Evolutionary conservation across 345 rosid species (phyloP).

Genomic region (Sonneratia alba): DNA sequence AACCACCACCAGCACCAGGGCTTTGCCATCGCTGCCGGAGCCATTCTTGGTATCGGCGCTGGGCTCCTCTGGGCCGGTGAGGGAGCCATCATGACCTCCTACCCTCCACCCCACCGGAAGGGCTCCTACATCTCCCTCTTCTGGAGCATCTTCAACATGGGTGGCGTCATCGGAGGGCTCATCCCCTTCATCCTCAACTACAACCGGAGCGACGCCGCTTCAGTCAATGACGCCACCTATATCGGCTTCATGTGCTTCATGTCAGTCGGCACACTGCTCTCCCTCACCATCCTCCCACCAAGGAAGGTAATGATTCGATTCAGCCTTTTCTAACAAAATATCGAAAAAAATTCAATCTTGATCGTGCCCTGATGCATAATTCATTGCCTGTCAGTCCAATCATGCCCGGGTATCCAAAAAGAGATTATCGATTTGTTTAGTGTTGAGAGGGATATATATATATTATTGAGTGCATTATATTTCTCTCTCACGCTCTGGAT

Average conservation of each 20-base stretch:
- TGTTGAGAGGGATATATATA: too few species aligned
- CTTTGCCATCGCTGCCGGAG: slow-evolving; percentile 49
- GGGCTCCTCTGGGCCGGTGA: slow-evolving; percentile 90
- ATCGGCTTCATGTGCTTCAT: slow-evolving; percentile 77
- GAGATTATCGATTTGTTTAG: too few species aligned
- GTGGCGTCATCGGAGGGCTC: slow-evolving; percentile 59
- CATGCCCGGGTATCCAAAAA: too few species aligned
- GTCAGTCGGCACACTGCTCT: slow-evolving; percentile 41
- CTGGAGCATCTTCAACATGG: slow-evolving; percentile 61
- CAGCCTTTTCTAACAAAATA: not conserved
- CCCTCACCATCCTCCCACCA: slow-evolving; percentile 39
- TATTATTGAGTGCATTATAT: too few species aligned
- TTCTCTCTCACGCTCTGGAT: too few species aligned
- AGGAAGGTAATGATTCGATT: slow-evolving; percentile 11
- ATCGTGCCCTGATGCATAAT: not conserved
- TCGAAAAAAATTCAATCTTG: not conserved
- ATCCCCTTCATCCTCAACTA: slow-evolving; percentile 52
- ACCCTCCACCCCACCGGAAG: slow-evolving; percentile 69
- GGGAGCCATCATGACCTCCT: slow-evolving; percentile 91
- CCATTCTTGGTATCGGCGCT: slow-evolving; percentile 68
- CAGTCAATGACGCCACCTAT: slow-evolving; percentile 48
- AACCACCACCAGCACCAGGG: slow-evolving; percentile 41
- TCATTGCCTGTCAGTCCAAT: too few species aligned
- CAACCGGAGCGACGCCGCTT: slow-evolving; percentile 21
- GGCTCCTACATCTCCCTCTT: slow-evolving; percentile 69